A percentile compares a stretch with the other conserved stretches of the same genome.
phyloP scores from a whole-genome alignment of 208 protist species.

The Trypanosoma avium region DNA sequence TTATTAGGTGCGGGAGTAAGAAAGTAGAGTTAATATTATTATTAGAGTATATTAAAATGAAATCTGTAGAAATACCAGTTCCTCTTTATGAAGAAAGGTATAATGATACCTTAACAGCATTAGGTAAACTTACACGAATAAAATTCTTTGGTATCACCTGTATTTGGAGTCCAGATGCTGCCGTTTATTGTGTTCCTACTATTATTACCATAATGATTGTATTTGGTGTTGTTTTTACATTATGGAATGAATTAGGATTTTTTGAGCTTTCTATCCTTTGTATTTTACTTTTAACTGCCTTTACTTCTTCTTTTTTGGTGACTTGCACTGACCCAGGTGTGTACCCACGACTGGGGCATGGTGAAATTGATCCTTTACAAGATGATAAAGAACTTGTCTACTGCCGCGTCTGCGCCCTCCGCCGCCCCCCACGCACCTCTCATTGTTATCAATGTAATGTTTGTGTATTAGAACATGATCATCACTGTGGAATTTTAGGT shows the following conservation, averaged over 20 bases:
- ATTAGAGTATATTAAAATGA: neutral
- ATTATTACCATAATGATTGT: slow-evolving; percentile 50
- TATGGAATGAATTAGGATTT: slow-evolving; percentile 44
- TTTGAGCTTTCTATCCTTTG: slow-evolving; percentile 41
- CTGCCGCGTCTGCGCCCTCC: slow-evolving; percentile 60
- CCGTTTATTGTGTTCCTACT: slow-evolving; percentile 31
- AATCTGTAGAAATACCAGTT: slow-evolving; percentile 1
- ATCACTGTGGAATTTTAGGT: slow-evolving; percentile 79
- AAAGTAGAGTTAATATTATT: neutral
- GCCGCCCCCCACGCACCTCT: slow-evolving; percentile 50
- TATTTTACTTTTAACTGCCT: slow-evolving; percentile 39
- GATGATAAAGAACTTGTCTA: slow-evolving; percentile 33
- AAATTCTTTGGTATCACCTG: slow-evolving; percentile 30
- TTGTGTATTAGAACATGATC: slow-evolving; percentile 82
- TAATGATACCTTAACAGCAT: slow-evolving; percentile 37
- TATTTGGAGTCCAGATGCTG: slow-evolving; percentile 32
- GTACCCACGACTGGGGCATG: slow-evolving; percentile 50
- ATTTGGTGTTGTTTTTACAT: slow-evolving; percentile 45
- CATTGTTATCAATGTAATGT: slow-evolving; percentile 84
- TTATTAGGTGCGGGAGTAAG: neutral
- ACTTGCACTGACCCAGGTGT: slow-evolving; percentile 58
- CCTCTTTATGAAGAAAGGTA: slow-evolving; percentile 20
- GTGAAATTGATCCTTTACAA: slow-evolving; percentile 60
- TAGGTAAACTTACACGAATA: slow-evolving; percentile 29
- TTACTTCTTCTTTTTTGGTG: slow-evolving; percentile 49